Conservation (phyloP, 176 grass and related monocot genomes). For the Elaeis guineensis region DNA sequence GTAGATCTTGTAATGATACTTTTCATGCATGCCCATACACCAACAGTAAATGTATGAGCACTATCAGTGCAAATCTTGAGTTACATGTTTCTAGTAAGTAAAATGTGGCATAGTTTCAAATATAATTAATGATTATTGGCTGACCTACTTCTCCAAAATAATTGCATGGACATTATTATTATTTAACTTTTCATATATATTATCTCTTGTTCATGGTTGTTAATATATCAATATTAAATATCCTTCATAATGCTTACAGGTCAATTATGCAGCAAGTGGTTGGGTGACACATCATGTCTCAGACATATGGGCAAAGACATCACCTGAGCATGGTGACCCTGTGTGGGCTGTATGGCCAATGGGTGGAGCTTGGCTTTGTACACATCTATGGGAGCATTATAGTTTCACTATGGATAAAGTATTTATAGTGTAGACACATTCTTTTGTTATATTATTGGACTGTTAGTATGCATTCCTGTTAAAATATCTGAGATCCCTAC, state of each 20-base stretch:
- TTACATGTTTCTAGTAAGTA: too few species aligned
- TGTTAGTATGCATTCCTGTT: too few species aligned
- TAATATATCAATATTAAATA: background rate
- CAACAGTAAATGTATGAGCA: too few species aligned
- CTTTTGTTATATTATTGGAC: too few species aligned
- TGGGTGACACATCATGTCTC: slow-evolving; percentile 96
- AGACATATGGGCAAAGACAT: slow-evolving; percentile 93
- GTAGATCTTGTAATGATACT: too few species aligned
- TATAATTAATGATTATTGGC: too few species aligned
- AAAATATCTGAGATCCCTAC: too few species aligned
- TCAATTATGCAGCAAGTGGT: slow-evolving; percentile 69
- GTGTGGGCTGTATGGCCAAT: slow-evolving; percentile 85
- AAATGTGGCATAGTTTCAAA: too few species aligned
- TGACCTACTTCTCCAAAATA: too few species aligned
- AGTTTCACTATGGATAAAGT: slow-evolving; percentile 85
- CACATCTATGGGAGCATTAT: slow-evolving; percentile 93
- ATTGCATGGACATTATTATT: background rate
- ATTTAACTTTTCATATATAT: background rate
- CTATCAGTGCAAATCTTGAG: too few species aligned
- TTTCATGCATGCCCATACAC: too few species aligned
- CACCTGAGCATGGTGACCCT: slow-evolving; percentile 62
- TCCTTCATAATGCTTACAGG: slow-evolving; percentile 28
- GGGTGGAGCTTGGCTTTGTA: slow-evolving; percentile 92
- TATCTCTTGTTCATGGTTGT: too few species aligned
- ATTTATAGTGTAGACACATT: slow-evolving; percentile 3